Base-by-base conservation (phyloP, 75 land plant genomes). In the Pinus albicaulis region DNA sequence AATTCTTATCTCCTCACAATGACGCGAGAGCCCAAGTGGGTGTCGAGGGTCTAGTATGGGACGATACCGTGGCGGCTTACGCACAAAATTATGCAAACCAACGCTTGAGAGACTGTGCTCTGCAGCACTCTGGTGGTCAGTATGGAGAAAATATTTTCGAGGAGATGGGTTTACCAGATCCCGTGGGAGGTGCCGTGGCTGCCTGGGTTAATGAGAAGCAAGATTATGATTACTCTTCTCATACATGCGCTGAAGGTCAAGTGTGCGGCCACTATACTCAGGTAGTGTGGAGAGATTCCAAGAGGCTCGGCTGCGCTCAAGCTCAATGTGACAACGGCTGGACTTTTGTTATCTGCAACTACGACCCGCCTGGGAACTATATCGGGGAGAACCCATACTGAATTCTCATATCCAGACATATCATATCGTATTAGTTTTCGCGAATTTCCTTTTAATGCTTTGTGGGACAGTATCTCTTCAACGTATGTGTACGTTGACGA, bases 111-210 rank as follows among this genome's bases (percentile, higher is more conserved):
- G 86, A 84, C 65, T 87, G 86, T 28, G 53, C 60, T 15, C 55
- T 85, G 25, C 13, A 15, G 24, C 90, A 88, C 60, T 88, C 90
- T 7, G 22, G 53, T 0, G 85, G 90, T 6, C 82, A 74, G 4
- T 87, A 87, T 15, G 89, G 89, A 12, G 89, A 87, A 72, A 87
- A 87, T 65, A 28, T 87, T 16, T 86, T 68, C 36, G 57, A 55
- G 71, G 79, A 84, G 4, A n/a, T 20, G 5, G 79, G 77, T n/a
- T 8, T 28, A 28, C 58, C 71, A 53, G 44, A 28, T 3, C 76
- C 80, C 1, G 56, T 71, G 0, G 79, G 53, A 14, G 85, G 79
- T 0, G 84, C 86, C 14, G 81, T 82, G 23, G 36, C 11, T 2
- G 23, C 74, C 19, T 87, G 89, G 89, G 76, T 78, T 5, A 60